These are phyloP conservation scores for Ogataea degrootiae DNA, from an alignment of 805 yeast species.

Conservation along the genomic window DNA sequence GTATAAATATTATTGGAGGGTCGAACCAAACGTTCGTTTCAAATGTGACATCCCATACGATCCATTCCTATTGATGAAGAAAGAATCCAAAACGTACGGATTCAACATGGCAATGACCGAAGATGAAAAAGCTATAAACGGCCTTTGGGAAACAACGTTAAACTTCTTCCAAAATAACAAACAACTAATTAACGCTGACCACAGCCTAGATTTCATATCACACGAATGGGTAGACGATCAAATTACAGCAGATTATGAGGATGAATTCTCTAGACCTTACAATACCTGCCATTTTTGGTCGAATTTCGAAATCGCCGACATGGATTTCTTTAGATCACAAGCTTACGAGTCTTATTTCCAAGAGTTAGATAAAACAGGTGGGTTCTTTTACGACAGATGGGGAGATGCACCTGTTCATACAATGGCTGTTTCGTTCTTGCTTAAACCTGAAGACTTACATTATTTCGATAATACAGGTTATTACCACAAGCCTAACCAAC, in stretches of 20 bases:
- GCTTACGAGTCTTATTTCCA: constrained; percentile 53
- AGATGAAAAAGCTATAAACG: constrained; percentile 40
- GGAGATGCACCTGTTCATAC: constrained; percentile 77
- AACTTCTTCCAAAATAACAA: constrained; percentile 37
- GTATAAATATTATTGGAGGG: constrained; percentile 56
- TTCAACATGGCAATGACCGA: constrained; percentile 49
- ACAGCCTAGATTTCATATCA: constrained; percentile 42
- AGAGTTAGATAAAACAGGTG: constrained; percentile 54
- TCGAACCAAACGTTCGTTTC: constrained; percentile 48
- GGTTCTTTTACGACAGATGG: constrained; percentile 74
- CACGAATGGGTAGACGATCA: constrained; percentile 35
- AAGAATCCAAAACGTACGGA: constrained; percentile 42
- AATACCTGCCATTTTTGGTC: constrained; percentile 61
- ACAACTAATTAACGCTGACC: constrained; percentile 33
- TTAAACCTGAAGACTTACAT: constrained; percentile 45
- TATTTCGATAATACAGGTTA: constrained; percentile 58
- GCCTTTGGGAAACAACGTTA: constrained; percentile 44
- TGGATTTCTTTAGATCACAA: constrained; percentile 53
- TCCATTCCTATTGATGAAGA: constrained; percentile 44
- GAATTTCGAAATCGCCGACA: constrained; percentile 60
- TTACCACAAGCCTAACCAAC: constrained; percentile 49
- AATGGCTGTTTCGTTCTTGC: constrained; percentile 53
- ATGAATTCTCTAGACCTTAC: constrained; percentile 31
- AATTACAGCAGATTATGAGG: constrained; percentile 34
- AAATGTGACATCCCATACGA: constrained; percentile 47